Evolutionary conservation across 257 asterid genomes (phyloP), one percentile per base, ranked within the genome.

Genomic region (Nyctanthes arbortristis): DNA sequence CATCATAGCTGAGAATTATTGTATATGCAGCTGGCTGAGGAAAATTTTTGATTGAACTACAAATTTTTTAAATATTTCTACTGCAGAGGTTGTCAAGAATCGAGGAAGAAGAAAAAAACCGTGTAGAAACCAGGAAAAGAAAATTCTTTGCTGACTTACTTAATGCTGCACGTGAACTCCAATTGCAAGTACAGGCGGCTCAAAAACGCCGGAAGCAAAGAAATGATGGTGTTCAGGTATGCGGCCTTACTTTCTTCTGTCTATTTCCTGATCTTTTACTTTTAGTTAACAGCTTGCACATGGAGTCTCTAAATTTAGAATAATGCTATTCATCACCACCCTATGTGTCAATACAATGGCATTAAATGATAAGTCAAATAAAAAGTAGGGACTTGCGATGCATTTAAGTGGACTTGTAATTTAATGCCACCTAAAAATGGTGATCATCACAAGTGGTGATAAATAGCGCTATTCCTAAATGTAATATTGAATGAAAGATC

Each of bases 191-290:
- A 54, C 97, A 86, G 77, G 96, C 96, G 78, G 73, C 86, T 81
- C 99, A 94, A 82, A 94, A 86, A 76, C 88, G 97, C 31, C 79
- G 99, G 58, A 94, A 91, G 78, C 99, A 91, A 75, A 89, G 96
- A 73, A 91, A 88, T 74, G 99, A 94, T 75, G 92, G 93, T 74
- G 93, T 94, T 77, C 99, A 94, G 96, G 99, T 72, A 85, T 3
- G 90, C 37, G 62, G 37, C 22, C 18, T 63, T 60, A 59, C 24
- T 75, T 74, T 67, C 68, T 35, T 12, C 36, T 32, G 5, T 40
- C 62, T 40, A 0, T 47, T 45, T 56, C 68, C 63, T 10, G 27
- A 29, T 61, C 45, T 5, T 22, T 72, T 59, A 55, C 31, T 56
- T 69, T 45, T 45, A 12, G 27, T 12, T 71, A 64, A 52, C 54